Base-by-base conservation (phyloP, 352 stramenopile species). In the Phytopythium aichiense region DNA sequence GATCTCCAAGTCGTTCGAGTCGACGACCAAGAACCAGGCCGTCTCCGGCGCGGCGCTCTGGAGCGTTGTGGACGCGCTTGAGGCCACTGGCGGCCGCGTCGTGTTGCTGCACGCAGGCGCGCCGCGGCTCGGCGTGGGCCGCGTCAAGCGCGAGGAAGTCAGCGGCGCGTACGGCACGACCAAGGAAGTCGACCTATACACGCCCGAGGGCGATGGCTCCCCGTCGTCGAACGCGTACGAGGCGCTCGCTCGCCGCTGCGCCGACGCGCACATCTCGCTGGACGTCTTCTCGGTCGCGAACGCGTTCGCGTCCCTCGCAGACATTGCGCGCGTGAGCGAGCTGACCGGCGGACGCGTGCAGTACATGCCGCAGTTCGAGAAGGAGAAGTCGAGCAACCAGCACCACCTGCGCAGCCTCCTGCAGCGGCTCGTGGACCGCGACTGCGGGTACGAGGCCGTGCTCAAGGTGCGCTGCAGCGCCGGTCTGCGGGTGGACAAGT, bases 341-440 rank as follows among this genome's bases (percentile, higher is more conserved):
- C 66, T 95, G 62, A 97, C 88, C 28, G 89, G 88, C 55, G 89
- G 88, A 18, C 85, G 86, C 38, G 87, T 95, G 23, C 73, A 84
- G 54, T 93, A 95, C 74, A 84, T 96, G 71, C 88, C 87, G 30
- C 81, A 94, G 61, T 93, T 95, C 56, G 83, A 92, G 61, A 94
- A 91, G 63, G 86, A 94, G 58, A 79, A 81, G 61, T 81, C 76
- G 46, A 91, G 84, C 71, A 91, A 92, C 66, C 78, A 72, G 43
- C 84, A 91, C 65, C 86, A 94, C 68, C 69, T 96, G 56, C 72
- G 64, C n/a, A 87, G 76, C 51, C 78, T 83, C 67, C 59, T 96
- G 25, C 82, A 89, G 66, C 77, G 81, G 12, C 76, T 92, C 56
- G 76, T 89, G 33, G 73, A 87, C 63, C 83, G 79, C 31, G 84